Conservation (phyloP, 306 rosid genomes). For the Biancaea sappan region DNA sequence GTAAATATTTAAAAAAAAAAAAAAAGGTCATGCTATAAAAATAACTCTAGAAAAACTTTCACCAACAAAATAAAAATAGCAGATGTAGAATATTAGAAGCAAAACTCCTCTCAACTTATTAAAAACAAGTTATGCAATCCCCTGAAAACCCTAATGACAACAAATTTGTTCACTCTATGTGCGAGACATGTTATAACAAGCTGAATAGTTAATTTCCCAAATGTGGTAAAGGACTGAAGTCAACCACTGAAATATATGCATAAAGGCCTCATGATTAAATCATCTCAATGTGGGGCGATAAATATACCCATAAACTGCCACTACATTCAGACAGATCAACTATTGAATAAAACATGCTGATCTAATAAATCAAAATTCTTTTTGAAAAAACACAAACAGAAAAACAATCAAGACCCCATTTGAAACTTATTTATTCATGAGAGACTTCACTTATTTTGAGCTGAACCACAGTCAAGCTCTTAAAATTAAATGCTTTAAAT, state of each 20-base stretch:
- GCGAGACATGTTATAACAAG: neutral
- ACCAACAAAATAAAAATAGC: slow-evolving; percentile 6
- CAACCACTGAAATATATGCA: neutral
- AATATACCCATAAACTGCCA: neutral
- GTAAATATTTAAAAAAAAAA: slow-evolving; percentile 4
- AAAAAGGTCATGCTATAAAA: slow-evolving; percentile 8
- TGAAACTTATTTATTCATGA: neutral
- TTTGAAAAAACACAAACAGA: neutral
- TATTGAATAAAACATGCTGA: neutral
- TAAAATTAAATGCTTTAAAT: neutral
- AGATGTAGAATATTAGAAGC: neutral
- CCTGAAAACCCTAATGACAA: neutral
- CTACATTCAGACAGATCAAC: slow-evolving; percentile 9
- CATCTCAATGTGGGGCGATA: neutral
- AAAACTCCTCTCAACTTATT: slow-evolving; percentile 11
- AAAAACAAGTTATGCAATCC: neutral
- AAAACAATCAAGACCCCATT: neutral
- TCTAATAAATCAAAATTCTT: slow-evolving; percentile 6
- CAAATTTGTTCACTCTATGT: neutral
- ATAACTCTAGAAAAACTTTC: neutral
- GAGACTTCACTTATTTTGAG: neutral
- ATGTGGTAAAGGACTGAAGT: neutral
- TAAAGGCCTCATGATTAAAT: slow-evolving; percentile 16
- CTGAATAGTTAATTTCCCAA: neutral
- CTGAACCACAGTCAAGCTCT: neutral